phyloP scores from a whole-genome alignment of 352 stramenopile genomes.

The Aphanomyces invadans region DNA sequence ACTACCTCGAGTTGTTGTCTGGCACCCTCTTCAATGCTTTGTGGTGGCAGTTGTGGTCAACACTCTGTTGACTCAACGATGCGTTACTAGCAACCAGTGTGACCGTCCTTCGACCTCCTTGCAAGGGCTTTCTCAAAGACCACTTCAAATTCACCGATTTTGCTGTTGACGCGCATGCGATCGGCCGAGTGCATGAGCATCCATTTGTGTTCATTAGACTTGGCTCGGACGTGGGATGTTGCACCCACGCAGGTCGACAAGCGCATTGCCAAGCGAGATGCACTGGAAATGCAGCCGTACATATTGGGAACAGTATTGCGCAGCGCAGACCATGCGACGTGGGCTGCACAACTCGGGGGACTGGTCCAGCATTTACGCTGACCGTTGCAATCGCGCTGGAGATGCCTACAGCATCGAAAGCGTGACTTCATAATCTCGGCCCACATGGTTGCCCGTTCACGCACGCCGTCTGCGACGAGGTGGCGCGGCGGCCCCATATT shows the following conservation, averaged over 20 bases:
- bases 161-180: neutral
- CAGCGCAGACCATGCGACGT: neutral
- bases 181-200: neutral
- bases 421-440: neutral
- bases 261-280: neutral
- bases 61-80: too few species aligned
- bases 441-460: too few species aligned
- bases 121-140: neutral
- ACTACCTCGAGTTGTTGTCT: neutral
- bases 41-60: neutral
- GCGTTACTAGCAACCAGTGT: too few species aligned
- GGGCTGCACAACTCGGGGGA: neutral
- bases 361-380: neutral
- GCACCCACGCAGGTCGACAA: neutral
- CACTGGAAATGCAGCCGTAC: neutral
- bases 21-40: neutral
- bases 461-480: neutral
- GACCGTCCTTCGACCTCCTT: too few species aligned
- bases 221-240: neutral
- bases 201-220: constrained; percentile 1
- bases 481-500: neutral
- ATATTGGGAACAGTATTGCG: neutral
- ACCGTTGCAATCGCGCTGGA: neutral
- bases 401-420: neutral
- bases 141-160: neutral